Evolutionary conservation across 208 protist species (phyloP).

Genomic region (Trypanosoma platydactyli): DNA sequence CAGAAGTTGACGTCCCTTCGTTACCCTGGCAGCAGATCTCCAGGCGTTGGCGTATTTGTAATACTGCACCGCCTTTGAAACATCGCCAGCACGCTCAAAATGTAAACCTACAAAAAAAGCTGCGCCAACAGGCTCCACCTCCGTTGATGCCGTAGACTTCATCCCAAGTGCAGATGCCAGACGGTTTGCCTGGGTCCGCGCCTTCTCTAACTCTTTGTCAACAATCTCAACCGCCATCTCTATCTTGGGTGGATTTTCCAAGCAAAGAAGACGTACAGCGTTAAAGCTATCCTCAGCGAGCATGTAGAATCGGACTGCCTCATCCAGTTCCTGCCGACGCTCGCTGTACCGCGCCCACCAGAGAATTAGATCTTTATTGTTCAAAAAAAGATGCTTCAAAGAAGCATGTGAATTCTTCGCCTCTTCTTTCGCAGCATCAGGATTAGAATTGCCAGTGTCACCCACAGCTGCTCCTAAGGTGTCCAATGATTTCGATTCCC

Average conservation of each 20-base stretch:
- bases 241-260: slow-evolving; percentile 64
- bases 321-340: slow-evolving; percentile 71
- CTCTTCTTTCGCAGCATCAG: slow-evolving; percentile 20
- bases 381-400: slow-evolving; percentile 63
- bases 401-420: slow-evolving; percentile 33
- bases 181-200: slow-evolving; percentile 44
- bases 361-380: slow-evolving; percentile 77
- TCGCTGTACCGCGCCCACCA: slow-evolving; percentile 95
- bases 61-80: slow-evolving; percentile 83
- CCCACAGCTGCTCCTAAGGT: background rate
- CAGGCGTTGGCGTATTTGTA: slow-evolving; percentile 87
- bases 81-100: slow-evolving; percentile 78
- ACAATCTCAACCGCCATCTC: slow-evolving; percentile 88
- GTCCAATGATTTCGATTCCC: slow-evolving; percentile 5
- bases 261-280: slow-evolving; percentile 91
- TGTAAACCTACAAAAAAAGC: slow-evolving; percentile 93
- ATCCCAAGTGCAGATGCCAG: slow-evolving; percentile 5
- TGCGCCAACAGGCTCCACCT: slow-evolving; percentile 75
- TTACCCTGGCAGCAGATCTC: slow-evolving; percentile 89
- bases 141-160: slow-evolving; percentile 21
- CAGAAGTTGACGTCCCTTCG: slow-evolving; percentile 67
- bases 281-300: slow-evolving; percentile 86
- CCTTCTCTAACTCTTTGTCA: slow-evolving; percentile 60
- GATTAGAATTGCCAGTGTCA: background rate
- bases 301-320: slow-evolving; percentile 93